A percentile compares a stretch with the other conserved stretches of the same genome.
These are phyloP conservation scores for Glomus cerebriforme DNA, from an alignment of 192 early-diverging fungal genomes.

Conservation along the genomic window DNA sequence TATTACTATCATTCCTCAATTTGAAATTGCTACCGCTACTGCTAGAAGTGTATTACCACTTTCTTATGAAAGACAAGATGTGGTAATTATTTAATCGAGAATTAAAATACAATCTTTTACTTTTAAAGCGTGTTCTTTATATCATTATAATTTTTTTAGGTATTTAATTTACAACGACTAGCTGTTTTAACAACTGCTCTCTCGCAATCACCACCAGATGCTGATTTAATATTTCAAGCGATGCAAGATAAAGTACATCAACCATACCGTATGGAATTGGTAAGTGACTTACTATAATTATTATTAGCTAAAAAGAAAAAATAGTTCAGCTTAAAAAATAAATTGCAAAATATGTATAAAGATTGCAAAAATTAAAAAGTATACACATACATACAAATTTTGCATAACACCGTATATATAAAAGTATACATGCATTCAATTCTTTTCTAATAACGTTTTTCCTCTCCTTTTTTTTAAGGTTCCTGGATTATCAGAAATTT, in stretches of 20 bases:
- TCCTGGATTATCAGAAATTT: slow-evolving; percentile 89
- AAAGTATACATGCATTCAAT: too few relatives aligned
- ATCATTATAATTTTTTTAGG: slow-evolving; percentile 37
- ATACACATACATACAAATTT: too few relatives aligned
- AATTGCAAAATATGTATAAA: too few relatives aligned
- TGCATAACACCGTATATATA: too few relatives aligned
- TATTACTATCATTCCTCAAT: slow-evolving; percentile 83
- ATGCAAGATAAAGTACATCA: slow-evolving; percentile 99
- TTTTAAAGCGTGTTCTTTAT: too few relatives aligned
- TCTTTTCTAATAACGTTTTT: too few relatives aligned
- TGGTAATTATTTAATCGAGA: slow-evolving; percentile 50
- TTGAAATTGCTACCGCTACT: slow-evolving; percentile 89
- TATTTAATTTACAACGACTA: slow-evolving; percentile 92
- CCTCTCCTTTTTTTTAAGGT: slow-evolving; percentile 48
- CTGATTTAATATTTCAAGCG: slow-evolving; percentile 81
- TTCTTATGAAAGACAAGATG: slow-evolving; percentile 76
- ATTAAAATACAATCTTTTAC: too few relatives aligned
- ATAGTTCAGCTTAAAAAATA: too few relatives aligned
- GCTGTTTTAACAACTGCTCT: slow-evolving; percentile 89
- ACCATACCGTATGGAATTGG: slow-evolving; percentile 88
- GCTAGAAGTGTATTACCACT: slow-evolving; percentile 85
- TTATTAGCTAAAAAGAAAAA: too few relatives aligned
- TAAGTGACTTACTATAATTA: slow-evolving; percentile 37
- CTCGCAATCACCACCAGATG: slow-evolving; percentile 67
- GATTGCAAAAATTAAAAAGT: too few relatives aligned